Evolutionary conservation across 1,284 basidiomycete genomes (phyloP).

Genomic region (Trametes polyzona): DNA sequence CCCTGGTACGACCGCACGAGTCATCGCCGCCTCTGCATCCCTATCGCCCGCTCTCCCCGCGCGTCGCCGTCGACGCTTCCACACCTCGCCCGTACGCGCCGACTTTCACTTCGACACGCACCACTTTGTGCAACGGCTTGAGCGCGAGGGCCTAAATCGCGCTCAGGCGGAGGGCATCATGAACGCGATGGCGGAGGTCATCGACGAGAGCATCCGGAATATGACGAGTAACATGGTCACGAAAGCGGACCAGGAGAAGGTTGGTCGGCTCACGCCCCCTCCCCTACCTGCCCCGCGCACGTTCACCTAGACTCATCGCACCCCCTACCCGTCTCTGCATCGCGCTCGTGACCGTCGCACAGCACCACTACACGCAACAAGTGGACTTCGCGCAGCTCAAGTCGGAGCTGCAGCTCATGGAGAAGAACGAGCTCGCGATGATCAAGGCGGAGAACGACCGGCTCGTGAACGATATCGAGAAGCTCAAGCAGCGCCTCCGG

Average conservation of each 20-base stretch:
- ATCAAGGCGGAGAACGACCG: conserved; percentile 97
- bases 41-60: neutral
- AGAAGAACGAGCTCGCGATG: conserved; percentile 96
- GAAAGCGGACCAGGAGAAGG: conserved; percentile 94
- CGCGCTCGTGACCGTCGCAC: neutral
- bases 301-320: neutral
- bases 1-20: conserved; percentile 9
- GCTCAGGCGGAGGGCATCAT: conserved; percentile 94
- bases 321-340: neutral
- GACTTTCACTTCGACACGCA: conserved; percentile 93
- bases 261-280: conserved; percentile 32
- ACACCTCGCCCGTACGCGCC: conserved; percentile 18
- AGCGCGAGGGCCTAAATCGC: conserved; percentile 85
- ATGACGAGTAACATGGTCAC: conserved; percentile 96
- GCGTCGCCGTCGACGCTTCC: conserved; percentile 11
- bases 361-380: conserved; percentile 95
- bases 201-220: conserved; percentile 92
- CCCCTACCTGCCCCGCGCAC: neutral
- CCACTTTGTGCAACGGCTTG: conserved; percentile 88
- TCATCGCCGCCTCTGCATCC: too few relatives aligned
- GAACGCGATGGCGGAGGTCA: conserved; percentile 92
- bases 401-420: conserved; percentile 94
- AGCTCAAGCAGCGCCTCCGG: conserved; percentile 91
- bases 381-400: conserved; percentile 98
- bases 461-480: conserved; percentile 90